A percentile compares a stretch with the other conserved stretches of the same genome.
phyloP scores from a whole-genome alignment of 2,329 filamentous ascomycete genomes.

The Penicillium fuscoglaucum region DNA sequence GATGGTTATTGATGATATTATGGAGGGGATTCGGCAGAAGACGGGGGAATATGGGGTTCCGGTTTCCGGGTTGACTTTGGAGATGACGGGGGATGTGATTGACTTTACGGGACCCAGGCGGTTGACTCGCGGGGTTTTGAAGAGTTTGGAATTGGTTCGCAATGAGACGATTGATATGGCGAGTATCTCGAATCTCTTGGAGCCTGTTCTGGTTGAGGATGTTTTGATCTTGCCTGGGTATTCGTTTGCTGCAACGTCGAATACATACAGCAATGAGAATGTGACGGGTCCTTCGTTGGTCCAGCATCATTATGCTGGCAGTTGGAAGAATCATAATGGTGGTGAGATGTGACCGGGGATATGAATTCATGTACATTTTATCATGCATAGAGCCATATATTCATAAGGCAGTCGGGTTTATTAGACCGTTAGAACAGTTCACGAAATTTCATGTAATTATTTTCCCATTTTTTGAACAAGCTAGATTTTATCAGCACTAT shows the following conservation, averaged over 20 bases:
- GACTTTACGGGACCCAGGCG: conserved; percentile 12
- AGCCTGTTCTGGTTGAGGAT: conserved; percentile 8
- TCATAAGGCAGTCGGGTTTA: not conserved
- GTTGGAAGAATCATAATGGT: conserved; percentile 13
- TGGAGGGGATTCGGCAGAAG: not conserved
- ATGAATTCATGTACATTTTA: not conserved
- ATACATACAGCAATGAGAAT: conserved; percentile 2
- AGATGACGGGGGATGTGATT: conserved; percentile 5
- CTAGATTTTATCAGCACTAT: conserved; percentile 2
- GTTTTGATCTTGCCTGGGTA: conserved; percentile 13
- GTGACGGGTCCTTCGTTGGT: conserved; percentile 9
- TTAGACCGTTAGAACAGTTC: not conserved
- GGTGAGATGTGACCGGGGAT: conserved; percentile 1
- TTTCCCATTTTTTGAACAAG: conserved; percentile 3
- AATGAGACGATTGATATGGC: not conserved
- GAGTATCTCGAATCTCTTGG: conserved; percentile 5
- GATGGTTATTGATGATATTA: conserved; percentile 14
- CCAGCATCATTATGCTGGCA: conserved; percentile 12
- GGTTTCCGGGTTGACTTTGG: not conserved
- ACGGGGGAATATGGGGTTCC: not conserved
- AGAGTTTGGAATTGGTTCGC: conserved; percentile 3
- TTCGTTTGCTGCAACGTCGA: conserved; percentile 4
- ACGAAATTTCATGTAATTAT: conserved; percentile 4
- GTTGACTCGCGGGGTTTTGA: conserved; percentile 4
- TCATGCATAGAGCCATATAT: not conserved